These are phyloP conservation scores for Orbilia javanica DNA, from an alignment of 2,329 filamentous ascomycete species.

Conservation along the genomic window DNA sequence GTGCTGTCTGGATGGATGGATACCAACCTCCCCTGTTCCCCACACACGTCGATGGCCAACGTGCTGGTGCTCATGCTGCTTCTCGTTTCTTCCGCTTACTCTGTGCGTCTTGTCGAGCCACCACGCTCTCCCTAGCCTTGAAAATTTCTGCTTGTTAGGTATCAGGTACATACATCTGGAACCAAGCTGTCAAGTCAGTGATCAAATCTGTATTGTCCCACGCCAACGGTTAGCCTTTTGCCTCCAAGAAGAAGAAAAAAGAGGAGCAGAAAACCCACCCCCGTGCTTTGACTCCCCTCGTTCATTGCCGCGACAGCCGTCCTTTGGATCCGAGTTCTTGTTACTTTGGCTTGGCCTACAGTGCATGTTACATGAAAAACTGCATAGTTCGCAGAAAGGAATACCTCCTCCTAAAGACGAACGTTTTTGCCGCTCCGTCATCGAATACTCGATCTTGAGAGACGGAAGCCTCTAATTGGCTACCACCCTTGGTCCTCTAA, in stretches of 20 bases:
- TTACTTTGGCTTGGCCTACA: slow-evolving; percentile 40
- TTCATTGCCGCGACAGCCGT: slow-evolving; percentile 53
- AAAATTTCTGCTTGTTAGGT: slow-evolving; percentile 27
- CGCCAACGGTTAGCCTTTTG: slow-evolving; percentile 31
- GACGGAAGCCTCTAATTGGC: slow-evolving; percentile 32
- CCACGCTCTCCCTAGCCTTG: slow-evolving; percentile 20
- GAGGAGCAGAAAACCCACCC: slow-evolving; percentile 4
- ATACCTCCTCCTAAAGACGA: slow-evolving; percentile 47
- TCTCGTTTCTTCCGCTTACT: too few relatives aligned
- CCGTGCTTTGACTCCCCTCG: slow-evolving; percentile 26
- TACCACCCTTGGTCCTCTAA: slow-evolving; percentile 5
- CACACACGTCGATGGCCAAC: slow-evolving; percentile 6
- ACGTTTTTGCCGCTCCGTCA: slow-evolving; percentile 56
- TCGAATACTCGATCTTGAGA: slow-evolving; percentile 23
- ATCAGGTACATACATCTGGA: slow-evolving; percentile 30
- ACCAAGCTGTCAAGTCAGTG: slow-evolving; percentile 46
- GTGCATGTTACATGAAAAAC: slow-evolving; percentile 38
- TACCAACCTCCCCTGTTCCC: slow-evolving; percentile 22
- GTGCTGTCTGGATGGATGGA: slow-evolving; percentile 36
- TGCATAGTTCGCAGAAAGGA: slow-evolving; percentile 19
- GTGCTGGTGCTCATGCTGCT: slow-evolving; percentile 31
- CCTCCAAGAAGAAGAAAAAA: slow-evolving; percentile 24
- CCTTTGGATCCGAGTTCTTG: slow-evolving; percentile 16
- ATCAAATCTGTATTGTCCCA: slow-evolving; percentile 40
- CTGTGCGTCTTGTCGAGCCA: slow-evolving; percentile 8